Conservation (phyloP, 2,329 filamentous ascomycete species). For the Ophiostoma himal-ulmi region DNA sequence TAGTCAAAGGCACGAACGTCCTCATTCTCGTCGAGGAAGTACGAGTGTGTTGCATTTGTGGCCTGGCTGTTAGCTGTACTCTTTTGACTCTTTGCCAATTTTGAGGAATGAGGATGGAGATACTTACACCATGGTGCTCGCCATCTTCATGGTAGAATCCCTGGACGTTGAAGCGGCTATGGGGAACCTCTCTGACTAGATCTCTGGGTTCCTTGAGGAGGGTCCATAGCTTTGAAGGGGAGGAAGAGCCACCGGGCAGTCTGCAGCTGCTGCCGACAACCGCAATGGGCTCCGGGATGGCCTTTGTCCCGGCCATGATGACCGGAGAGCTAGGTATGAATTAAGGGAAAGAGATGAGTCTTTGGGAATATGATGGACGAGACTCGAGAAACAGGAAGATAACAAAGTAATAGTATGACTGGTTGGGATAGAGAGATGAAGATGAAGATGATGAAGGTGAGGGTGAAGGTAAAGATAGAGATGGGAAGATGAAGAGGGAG, state of each 20-base stretch:
- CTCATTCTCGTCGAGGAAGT: constrained; percentile 35
- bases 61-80: constrained; percentile 11
- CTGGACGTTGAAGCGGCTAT: constrained; percentile 23
- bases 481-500: neutral
- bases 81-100: neutral
- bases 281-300: constrained; percentile 24
- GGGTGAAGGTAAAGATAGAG: neutral
- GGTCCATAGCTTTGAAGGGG: constrained; percentile 24
- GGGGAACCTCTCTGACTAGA: constrained; percentile 19
- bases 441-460: neutral
- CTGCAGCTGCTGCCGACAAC: constrained; percentile 25
- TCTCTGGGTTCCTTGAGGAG: constrained; percentile 20
- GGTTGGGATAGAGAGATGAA: neutral
- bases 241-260: constrained; percentile 22
- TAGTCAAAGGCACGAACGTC: constrained; percentile 34
- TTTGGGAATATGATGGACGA: neutral
- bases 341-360: neutral
- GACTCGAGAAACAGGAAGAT: neutral
- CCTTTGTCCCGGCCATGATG: constrained; percentile 7
- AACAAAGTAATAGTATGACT: neutral
- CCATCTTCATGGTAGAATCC: constrained; percentile 22
- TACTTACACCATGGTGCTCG: constrained; percentile 22
- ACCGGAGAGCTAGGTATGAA: neutral
- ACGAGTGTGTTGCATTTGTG: constrained; percentile 17
- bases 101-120: neutral